Percentiles rank a stretch among this genome's conserved stretches.
Evolutionary conservation across 495 filamentous ascomycete genomes (phyloP).

Genomic region (Penicillium fimorum): DNA sequence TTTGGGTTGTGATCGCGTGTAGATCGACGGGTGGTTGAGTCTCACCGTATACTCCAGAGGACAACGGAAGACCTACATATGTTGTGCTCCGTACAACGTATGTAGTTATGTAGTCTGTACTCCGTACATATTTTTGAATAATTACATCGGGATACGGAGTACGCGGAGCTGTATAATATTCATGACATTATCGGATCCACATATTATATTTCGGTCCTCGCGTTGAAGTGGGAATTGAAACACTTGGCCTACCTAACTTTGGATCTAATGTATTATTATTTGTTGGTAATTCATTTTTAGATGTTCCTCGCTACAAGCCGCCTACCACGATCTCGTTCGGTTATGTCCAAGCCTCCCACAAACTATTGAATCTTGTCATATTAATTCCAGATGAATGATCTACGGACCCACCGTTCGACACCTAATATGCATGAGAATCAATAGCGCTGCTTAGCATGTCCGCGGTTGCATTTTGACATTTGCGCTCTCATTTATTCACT

Average conservation of each 20-base stretch:
- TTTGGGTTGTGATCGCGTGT: conserved; percentile 14
- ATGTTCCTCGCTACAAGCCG: not conserved
- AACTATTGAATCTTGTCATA: conserved; percentile 22
- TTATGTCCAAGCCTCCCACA: conserved; percentile 1
- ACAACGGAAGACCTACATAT: not conserved
- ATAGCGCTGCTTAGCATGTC: conserved; percentile 19
- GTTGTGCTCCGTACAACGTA: not conserved
- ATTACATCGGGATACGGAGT: not conserved
- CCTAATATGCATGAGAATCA: conserved; percentile 16
- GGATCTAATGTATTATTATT: not conserved
- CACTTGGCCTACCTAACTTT: not conserved
- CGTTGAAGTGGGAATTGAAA: not conserved
- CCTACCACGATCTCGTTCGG: not conserved
- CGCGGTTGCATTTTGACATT: conserved; percentile 12
- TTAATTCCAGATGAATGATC: conserved; percentile 13
- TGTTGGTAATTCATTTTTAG: not conserved
- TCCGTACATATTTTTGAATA: not conserved
- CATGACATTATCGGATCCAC: not conserved
- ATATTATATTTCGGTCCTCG: not conserved
- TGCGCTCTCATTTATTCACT: conserved; percentile 1
- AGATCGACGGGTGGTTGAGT: conserved; percentile 12
- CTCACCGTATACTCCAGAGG: conserved; percentile 2
- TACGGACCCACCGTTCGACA: conserved; percentile 23
- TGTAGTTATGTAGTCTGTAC: too few relatives aligned
- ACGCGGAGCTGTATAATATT: not conserved